Conservation (phyloP, 495 filamentous ascomycete genomes). For the Neurospora sp. region DNA sequence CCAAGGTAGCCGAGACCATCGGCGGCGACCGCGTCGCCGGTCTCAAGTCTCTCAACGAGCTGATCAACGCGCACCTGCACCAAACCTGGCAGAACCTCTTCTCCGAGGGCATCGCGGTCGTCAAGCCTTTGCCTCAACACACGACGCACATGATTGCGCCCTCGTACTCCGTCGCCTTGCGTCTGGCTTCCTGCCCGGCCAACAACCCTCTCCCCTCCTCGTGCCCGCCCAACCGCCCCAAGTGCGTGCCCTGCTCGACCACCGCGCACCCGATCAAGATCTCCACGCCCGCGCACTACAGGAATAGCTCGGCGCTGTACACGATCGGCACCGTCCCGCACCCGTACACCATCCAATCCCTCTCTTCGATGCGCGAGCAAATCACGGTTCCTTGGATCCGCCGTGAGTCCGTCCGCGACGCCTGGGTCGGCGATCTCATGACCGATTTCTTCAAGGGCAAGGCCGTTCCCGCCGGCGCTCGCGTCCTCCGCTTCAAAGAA, state of each 20-base stretch:
- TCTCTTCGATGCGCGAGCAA: constrained; percentile 40
- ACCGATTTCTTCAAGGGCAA: constrained; percentile 53
- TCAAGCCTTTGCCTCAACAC: constrained; percentile 66
- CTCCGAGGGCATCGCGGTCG: constrained; percentile 53
- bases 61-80: constrained; percentile 84
- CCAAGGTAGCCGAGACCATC: constrained; percentile 53
- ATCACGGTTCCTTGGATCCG: constrained; percentile 61
- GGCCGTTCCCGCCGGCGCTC: constrained; percentile 46
- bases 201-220: constrained; percentile 58
- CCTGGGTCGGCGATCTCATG: constrained; percentile 69
- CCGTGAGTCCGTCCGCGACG: constrained; percentile 63
- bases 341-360: constrained; percentile 67
- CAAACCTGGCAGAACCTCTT: constrained; percentile 76
- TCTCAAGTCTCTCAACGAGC: constrained; percentile 50
- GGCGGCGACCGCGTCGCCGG: constrained; percentile 43
- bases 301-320: constrained; percentile 55
- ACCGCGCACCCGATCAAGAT: constrained; percentile 43
- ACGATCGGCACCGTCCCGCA: constrained; percentile 84
- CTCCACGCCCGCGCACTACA: constrained; percentile 46
- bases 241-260: constrained; percentile 64
- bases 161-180: constrained; percentile 57
- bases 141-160: constrained; percentile 62
- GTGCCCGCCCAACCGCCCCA: constrained; percentile 74
- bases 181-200: constrained; percentile 61
- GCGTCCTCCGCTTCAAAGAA: constrained; percentile 72